Percentiles rank a stretch among this genome's conserved stretches.
Conservation (phyloP, 2,329 filamentous ascomycete species). For the Zopfia rhizophila region DNA sequence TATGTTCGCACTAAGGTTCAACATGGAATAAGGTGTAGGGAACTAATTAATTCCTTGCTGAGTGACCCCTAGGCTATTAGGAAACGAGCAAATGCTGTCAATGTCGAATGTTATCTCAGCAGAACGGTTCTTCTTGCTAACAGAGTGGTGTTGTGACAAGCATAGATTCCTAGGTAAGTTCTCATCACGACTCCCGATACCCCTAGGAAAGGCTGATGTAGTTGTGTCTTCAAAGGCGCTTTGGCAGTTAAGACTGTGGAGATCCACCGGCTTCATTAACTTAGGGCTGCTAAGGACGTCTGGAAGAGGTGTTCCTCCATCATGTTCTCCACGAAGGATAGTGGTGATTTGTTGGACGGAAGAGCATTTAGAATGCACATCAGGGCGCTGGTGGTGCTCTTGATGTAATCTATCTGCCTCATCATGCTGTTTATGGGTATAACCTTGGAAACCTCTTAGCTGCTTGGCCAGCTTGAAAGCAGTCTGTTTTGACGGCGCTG, state of each 20-base stretch:
- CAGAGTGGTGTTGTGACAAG: not conserved
- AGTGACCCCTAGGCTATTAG: too few species aligned
- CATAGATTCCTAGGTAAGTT: not conserved
- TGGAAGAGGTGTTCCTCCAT: constrained; percentile 1
- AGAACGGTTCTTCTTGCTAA: too few species aligned
- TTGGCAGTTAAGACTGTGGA: not conserved
- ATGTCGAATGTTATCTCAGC: too few species aligned
- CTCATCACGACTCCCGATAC: constrained; percentile 1
- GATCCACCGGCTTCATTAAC: constrained; percentile 1
- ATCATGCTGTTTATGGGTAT: constrained; percentile 2
- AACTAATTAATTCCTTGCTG: too few species aligned
- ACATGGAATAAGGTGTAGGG: too few species aligned
- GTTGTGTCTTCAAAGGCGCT: constrained; percentile 1
- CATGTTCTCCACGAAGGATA: not conserved
- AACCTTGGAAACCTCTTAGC: constrained; percentile 3
- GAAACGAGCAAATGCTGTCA: too few species aligned
- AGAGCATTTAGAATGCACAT: constrained; percentile 2
- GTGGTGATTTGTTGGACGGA: not conserved
- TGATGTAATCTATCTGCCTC: not conserved
- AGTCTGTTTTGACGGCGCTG: too few species aligned
- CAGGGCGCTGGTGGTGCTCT: constrained; percentile 3
- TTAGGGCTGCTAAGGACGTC: not conserved
- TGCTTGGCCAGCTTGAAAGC: constrained; percentile 5
- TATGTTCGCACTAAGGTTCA: not conserved
- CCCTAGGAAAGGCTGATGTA: constrained; percentile 1